These are phyloP conservation scores for Thalassiosira livingstoniorum DNA, from an alignment of 352 stramenopile species.

Conservation along the genomic window DNA sequence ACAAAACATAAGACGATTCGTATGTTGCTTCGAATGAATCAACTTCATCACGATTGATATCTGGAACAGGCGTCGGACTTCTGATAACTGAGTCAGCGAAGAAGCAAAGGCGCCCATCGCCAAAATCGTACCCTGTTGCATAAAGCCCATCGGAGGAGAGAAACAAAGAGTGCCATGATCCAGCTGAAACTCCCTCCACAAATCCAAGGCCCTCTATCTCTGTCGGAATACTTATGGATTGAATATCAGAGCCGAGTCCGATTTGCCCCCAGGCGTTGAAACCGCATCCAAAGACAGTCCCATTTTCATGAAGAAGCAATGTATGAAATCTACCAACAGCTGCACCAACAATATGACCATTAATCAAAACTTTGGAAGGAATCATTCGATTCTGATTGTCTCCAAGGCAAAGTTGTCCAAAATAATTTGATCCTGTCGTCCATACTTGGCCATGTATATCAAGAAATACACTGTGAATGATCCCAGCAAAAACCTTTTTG, in stretches of 20 bases:
- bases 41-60: slow-evolving; percentile 32
- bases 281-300: slow-evolving; percentile 57
- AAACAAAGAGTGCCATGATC: slow-evolving; percentile 48
- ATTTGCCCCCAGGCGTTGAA: slow-evolving; percentile 56
- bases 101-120: no score
- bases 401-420: slow-evolving; percentile 56
- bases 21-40: slow-evolving; percentile 49
- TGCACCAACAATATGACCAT: slow-evolving; percentile 26
- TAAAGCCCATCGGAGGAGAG: slow-evolving; percentile 43
- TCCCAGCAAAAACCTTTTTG: slow-evolving; percentile 46
- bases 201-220: slow-evolving; percentile 33
- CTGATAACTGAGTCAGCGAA: slow-evolving; percentile 23
- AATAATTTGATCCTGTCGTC: slow-evolving; percentile 51
- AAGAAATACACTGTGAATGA: slow-evolving; percentile 51
- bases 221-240: slow-evolving; percentile 29
- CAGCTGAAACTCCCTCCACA: slow-evolving; percentile 46
- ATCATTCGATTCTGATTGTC: slow-evolving; percentile 53
- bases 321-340: slow-evolving; percentile 54
- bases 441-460: slow-evolving; percentile 51
- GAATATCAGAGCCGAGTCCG: slow-evolving; percentile 38
- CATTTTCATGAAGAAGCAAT: slow-evolving; percentile 50
- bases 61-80: slow-evolving; percentile 24
- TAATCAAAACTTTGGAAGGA: slow-evolving; percentile 37
- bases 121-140: slow-evolving; percentile 49
- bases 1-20: slow-evolving; percentile 52